Evolutionary conservation across 257 asterid species (phyloP), one percentile per base, ranked within the genome.

Genomic region (Jasminum sambac): DNA sequence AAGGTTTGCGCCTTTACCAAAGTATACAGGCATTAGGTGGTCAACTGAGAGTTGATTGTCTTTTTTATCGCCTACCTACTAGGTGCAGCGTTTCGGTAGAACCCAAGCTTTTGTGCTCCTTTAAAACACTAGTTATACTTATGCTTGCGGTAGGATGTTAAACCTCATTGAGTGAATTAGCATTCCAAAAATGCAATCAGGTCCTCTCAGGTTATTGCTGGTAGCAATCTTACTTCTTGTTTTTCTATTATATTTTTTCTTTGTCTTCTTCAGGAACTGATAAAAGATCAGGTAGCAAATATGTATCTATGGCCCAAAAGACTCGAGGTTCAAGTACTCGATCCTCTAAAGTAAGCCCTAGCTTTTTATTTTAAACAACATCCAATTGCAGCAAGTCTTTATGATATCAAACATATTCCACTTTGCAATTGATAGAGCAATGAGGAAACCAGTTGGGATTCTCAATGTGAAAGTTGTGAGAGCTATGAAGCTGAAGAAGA

Each of bases 291-390:
- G 73, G 99, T 95, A 42, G 98, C 94, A 48, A 86, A 81, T 71
- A 91, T 95, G 99, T 95, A 91, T 79, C 76, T 95, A 50, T 95
- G 99, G 99, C 99, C 99, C 24, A 91, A 95, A 77, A 81, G 92
- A 57, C 98, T 95, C 8, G 97, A 88, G 73, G 91, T 95, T 42
- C 94, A 83, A 81, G 82, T 95, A 76, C 65, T 89, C 87, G 99
- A 95, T 82, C 92, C 98, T 26, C 25, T 94, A 30, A 88, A 85
- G 99, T 88, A 80, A 86, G 95, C 13, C n/a, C 64, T 2, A n/a
- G 40, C 12, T 42, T 39, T 7, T 68, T 62, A 9, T 64, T 11
- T 25, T 7, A 24, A 17, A 46, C 21, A 21, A 17, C 4, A 6
- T 52, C 13, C 26, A 21, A 52, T 52, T 46, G 26, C 23, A 12